Percentiles rank a stretch among this genome's conserved stretches.
These are phyloP conservation scores for Halocafeteria seosinensis DNA, from an alignment of 108 stramenopile species.

Conservation along the genomic window DNA sequence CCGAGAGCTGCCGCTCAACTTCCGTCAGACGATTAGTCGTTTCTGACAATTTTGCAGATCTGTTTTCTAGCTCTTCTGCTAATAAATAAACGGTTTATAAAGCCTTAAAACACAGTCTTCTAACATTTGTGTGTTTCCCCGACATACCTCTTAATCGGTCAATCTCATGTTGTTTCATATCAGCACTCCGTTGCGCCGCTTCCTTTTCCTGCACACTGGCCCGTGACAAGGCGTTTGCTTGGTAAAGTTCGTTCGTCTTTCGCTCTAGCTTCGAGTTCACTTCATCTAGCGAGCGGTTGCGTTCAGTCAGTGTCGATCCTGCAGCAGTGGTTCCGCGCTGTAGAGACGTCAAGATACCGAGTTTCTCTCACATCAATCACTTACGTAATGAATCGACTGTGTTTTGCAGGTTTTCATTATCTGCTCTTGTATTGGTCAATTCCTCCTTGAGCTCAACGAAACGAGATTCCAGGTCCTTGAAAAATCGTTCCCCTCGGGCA, in stretches of 20 bases:
- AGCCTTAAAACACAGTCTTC: too few relatives aligned
- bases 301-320: background rate
- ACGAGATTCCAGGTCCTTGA: background rate
- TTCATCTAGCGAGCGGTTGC: background rate
- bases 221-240: background rate
- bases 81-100: too few relatives aligned
- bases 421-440: background rate
- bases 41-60: background rate
- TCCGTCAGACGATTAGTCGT: background rate
- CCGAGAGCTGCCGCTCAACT: background rate
- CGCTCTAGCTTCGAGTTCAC: background rate
- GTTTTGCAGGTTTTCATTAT: background rate
- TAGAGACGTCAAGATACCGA: background rate
- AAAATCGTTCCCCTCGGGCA: background rate
- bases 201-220: background rate
- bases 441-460: background rate
- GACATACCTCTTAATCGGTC: too few relatives aligned
- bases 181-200: background rate
- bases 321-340: background rate
- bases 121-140: too few relatives aligned
- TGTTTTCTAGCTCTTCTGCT: background rate
- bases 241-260: background rate
- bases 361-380: background rate
- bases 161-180: background rate
- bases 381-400: background rate